Conservation (phyloP, 208 protist genomes). For the Trypanosoma rangeli region DNA sequence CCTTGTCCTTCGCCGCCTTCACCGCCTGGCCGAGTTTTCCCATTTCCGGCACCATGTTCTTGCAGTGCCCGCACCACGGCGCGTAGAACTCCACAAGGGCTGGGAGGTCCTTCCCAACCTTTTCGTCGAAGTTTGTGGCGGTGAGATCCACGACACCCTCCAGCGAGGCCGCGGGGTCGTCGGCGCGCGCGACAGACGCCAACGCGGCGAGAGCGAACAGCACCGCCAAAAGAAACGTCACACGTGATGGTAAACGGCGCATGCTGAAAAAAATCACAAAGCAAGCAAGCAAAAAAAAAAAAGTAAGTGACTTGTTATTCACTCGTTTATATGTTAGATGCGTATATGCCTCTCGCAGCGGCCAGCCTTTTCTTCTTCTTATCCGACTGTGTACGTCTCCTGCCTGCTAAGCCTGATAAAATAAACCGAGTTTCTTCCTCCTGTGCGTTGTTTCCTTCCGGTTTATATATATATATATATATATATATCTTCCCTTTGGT, state of each 20-base stretch:
- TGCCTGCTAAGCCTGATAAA: no score
- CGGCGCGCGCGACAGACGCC: slow-evolving; percentile 10
- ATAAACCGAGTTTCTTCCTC: no score
- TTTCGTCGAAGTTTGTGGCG: slow-evolving; percentile 48
- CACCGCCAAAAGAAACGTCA: background rate
- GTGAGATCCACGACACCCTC: slow-evolving; percentile 47
- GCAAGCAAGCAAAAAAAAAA: slow-evolving; percentile 6
- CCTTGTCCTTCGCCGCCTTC: slow-evolving; percentile 22
- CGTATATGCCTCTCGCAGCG: background rate
- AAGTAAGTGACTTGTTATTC: background rate
- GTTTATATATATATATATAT: slow-evolving; percentile 10
- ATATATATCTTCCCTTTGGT: background rate
- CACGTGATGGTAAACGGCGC: background rate
- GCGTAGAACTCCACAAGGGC: slow-evolving; percentile 92
- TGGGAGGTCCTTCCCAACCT: slow-evolving; percentile 50
- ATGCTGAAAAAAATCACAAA: background rate
- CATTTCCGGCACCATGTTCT: slow-evolving; percentile 48
- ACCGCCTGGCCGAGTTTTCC: slow-evolving; percentile 21
- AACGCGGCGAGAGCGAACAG: slow-evolving; percentile 14
- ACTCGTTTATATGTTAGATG: background rate
- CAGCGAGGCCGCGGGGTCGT: slow-evolving; percentile 34
- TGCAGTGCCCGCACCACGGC: slow-evolving; percentile 88
- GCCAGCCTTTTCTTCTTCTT: no score
- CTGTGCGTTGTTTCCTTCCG: background rate
- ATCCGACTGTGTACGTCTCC: no score